Evolutionary conservation across 2,329 filamentous ascomycete species (phyloP), one percentile per base, ranked within the genome.

Genomic region (Neofusicoccum kwambonambiense): DNA sequence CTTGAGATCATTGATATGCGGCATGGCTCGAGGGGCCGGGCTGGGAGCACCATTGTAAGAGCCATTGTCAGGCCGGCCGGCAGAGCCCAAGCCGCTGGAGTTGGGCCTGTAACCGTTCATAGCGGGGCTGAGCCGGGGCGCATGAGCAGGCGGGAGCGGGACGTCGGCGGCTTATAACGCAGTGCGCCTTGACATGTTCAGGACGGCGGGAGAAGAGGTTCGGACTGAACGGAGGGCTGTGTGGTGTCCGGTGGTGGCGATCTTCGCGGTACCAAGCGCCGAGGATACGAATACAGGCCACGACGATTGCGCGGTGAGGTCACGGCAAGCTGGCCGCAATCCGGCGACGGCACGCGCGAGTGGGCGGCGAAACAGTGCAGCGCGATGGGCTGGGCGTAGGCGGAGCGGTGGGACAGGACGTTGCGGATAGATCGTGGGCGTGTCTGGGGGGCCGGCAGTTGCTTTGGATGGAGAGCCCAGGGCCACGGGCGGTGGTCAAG

Each of bases 1-100:
- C 64, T 78, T 71, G 22, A 83, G 76, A 66, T 82, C 80, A 35
- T 78, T 72, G 41, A 83, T 79, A 67, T 81, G 78, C 4, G 75
- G 74, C 50, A 69, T 71, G 27, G 71, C 64, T 45, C 69, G 73
- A 13, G 66, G 69, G 42, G 72, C 27, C 35, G 67, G 67, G 51
- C 67, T 71, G 15, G 70, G 64, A 60, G 56, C 65, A 35, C 68
- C 69, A 60, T 67, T 70, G 41, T 68, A 27, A 17, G 68, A 73
- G 66, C 72, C 67, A 70, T 70, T 69, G 64, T 68, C 73, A 66
- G 68, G 68, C 66, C 67, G 71, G 65, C 63, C 69, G 47, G 70
- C 69, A 62, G 70, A 68, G 67, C 68, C 70, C 52, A 60, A 65
- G 66, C 65, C 63, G 58, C 65, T 68, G 44, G 68, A 68, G 67